Evolutionary conservation across 306 rosid species (phyloP).

Genomic region (Prunus armeniaca): DNA sequence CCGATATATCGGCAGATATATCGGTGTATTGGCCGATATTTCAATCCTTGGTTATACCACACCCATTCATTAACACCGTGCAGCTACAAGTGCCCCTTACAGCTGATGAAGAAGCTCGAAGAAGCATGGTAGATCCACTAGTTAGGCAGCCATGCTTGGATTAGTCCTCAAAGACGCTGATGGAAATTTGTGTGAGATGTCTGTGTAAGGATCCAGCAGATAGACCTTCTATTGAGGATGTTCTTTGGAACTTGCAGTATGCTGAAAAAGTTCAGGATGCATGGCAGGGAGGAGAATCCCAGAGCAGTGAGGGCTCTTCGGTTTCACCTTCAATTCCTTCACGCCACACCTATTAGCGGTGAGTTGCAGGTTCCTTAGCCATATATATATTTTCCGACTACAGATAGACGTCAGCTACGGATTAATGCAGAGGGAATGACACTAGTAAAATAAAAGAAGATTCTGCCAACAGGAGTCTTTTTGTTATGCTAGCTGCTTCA

Average conservation of each 20-base stretch:
- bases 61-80: conserved; percentile 3
- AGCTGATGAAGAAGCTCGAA: conserved; percentile 57
- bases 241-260: conserved; percentile 91
- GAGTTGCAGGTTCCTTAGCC: background rate
- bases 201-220: conserved; percentile 49
- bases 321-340: conserved; percentile 46
- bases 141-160: conserved; percentile 61
- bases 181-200: conserved; percentile 87
- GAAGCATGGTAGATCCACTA: conserved; percentile 53
- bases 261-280: conserved; percentile 97
- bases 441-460: too few species aligned
- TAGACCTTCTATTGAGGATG: conserved; percentile 87
- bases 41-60: background rate
- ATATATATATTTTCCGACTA: too few species aligned
- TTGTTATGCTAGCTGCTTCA: too few species aligned
- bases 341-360: background rate
- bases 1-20: too few species aligned
- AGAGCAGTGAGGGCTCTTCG: conserved; percentile 71
- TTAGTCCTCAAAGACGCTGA: conserved; percentile 84
- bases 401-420: too few species aligned
- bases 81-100: conserved; percentile 72
- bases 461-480: too few species aligned
- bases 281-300: conserved; percentile 72
- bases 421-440: too few species aligned
- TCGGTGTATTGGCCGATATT: too few species aligned